phyloP scores from a whole-genome alignment of 1,284 basidiomycete species.

The Trichosporon inkin region DNA sequence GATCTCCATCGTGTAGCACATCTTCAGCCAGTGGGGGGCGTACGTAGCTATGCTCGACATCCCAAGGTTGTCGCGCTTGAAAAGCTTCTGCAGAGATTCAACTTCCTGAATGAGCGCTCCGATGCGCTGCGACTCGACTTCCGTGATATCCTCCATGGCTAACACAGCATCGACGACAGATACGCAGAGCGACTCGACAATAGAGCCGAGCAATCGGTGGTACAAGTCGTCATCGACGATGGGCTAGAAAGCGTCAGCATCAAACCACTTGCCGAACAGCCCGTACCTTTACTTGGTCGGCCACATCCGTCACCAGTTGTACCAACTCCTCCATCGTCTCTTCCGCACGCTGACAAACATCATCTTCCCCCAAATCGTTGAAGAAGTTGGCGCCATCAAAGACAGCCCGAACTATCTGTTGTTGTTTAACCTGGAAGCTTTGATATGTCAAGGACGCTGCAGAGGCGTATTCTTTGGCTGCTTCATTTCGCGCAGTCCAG shows the following conservation, averaged over 20 bases:
- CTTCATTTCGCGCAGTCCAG: slow-evolving; percentile 54
- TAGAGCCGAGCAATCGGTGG: slow-evolving; percentile 58
- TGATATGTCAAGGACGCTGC: slow-evolving; percentile 65
- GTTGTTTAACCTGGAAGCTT: slow-evolving; percentile 62
- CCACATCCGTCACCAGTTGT: slow-evolving; percentile 62
- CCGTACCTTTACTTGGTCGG: slow-evolving; percentile 69
- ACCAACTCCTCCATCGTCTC: slow-evolving; percentile 46
- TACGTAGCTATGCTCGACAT: slow-evolving; percentile 52
- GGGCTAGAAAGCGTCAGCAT: slow-evolving; percentile 26
- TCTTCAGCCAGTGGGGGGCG: slow-evolving; percentile 90
- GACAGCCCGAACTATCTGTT: slow-evolving; percentile 51
- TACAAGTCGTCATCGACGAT: slow-evolving; percentile 15
- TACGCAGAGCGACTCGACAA: slow-evolving; percentile 68
- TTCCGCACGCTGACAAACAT: slow-evolving; percentile 39
- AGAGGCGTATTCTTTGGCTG: slow-evolving; percentile 54
- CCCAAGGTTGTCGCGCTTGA: slow-evolving; percentile 46
- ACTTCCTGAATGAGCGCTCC: slow-evolving; percentile 76
- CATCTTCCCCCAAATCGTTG: slow-evolving; percentile 65
- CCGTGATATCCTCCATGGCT: slow-evolving; percentile 81
- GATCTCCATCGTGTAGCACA: slow-evolving; percentile 84
- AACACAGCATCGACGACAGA: slow-evolving; percentile 71
- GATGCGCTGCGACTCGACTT: slow-evolving; percentile 77
- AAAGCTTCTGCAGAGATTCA: slow-evolving; percentile 72
- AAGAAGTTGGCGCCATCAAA: slow-evolving; percentile 69
- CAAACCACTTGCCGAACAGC: neutral